Evolutionary conservation across 352 stramenopile genomes (phyloP), one percentile per base, ranked within the genome.

Genomic region (Phytophthora melonis): DNA sequence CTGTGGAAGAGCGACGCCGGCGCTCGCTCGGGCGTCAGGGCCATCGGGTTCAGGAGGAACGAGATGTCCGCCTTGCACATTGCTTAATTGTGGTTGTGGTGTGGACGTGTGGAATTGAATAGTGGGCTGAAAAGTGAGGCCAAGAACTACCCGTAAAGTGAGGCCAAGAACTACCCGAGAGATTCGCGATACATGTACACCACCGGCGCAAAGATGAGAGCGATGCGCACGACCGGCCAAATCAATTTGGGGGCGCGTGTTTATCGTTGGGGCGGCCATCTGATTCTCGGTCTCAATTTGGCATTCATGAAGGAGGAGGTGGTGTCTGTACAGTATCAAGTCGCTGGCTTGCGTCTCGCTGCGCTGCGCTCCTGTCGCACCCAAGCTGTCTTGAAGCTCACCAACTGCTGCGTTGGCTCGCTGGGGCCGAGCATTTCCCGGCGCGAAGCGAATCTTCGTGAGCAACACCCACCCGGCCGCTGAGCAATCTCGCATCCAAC

Each of bases 21-120:
- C n/a, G 18, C 39, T 43, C n/a, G 63, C 30, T 72, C 58, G 11
- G 71, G 54, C 11, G 59, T 74, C 45, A 34, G 27, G 13, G 30
- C 25, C 32, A 53, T 62, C 21, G 79, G 79, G 63, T 86, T 86
- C 63, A 86, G 66, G 43, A 86, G 74, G 76, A 86, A 86, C 23
- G 75, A 62, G 61, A 86, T 86, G 72, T 77, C 70, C 34, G 76
- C 55, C 52, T 86, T 86, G 69, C 63, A 70, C 78, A 85, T 85
- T 58, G 7, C 13, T 45, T 45, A 5, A 13, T 14, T 18, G 23
- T 60, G 53, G 5, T 55, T 27, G 58, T 71, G 55, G 58, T 47
- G 58, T 63, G 63, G 23, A 55, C 64, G 53, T 60, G 36, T 4
- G 25, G 11, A 65, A 70, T 70, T 74, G 23, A 70, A 70, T 70